Evolutionary conservation across 2,329 filamentous ascomycete genomes (phyloP).

Genomic region (Colletotrichum theobromicola): DNA sequence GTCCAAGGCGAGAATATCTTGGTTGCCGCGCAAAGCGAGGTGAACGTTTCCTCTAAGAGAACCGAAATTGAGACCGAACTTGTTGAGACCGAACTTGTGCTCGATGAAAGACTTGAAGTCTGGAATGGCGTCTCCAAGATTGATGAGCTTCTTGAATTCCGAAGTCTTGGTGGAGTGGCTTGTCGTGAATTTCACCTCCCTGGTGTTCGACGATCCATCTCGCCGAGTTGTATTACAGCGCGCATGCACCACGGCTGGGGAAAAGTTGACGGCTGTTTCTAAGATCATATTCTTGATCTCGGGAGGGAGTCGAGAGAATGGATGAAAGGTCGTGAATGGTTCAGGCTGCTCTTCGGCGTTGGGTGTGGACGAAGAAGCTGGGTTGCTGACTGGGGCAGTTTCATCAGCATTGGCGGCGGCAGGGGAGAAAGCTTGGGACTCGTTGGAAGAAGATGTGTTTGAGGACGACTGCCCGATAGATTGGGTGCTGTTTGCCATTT

Average conservation of each 20-base stretch:
- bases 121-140: neutral
- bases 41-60: neutral
- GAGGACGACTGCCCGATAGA: neutral
- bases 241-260: neutral
- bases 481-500: neutral
- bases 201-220: neutral
- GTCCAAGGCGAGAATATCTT: neutral
- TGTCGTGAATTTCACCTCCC: neutral
- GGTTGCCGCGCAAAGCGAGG: neutral
- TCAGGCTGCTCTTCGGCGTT: neutral
- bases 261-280: neutral
- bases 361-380: neutral
- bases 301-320: neutral
- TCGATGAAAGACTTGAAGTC: neutral
- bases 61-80: neutral
- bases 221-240: too few relatives aligned
- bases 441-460: rapidly evolving
- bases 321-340: neutral
- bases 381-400: neutral
- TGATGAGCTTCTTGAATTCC: neutral
- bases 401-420: neutral
- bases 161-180: neutral
- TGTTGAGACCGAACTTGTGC: neutral
- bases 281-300: neutral
- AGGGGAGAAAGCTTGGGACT: neutral